Conservation (phyloP, 345 rosid genomes). For the Acer campestre region DNA sequence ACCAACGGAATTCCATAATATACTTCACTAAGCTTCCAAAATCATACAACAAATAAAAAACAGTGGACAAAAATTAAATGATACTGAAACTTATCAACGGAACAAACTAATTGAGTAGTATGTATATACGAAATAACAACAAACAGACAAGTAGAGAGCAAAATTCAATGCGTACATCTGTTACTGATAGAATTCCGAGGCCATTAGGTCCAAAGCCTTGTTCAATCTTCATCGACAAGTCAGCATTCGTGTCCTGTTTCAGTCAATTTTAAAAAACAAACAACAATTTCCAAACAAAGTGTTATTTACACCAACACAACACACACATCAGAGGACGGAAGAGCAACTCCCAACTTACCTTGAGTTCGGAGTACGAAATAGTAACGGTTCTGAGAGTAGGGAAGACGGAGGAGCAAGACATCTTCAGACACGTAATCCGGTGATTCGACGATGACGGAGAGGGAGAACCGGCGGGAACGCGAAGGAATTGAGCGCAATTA, state of each 20-base stretch:
- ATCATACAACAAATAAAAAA: background rate
- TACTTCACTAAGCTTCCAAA: background rate
- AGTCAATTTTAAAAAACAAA: constrained; percentile 13
- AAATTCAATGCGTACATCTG: constrained; percentile 41
- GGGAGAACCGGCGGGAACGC: constrained; percentile 10
- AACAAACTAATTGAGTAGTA: background rate
- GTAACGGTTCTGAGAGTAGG: constrained; percentile 70
- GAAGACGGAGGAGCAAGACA: constrained; percentile 45
- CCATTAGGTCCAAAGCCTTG: constrained; percentile 87
- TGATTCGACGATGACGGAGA: constrained; percentile 27
- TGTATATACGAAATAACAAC: background rate
- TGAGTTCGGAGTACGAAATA: constrained; percentile 69
- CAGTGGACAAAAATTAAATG: background rate
- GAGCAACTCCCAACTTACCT: constrained; percentile 38
- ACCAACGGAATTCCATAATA: too few species aligned
- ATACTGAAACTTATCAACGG: background rate
- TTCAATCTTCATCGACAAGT: constrained; percentile 73
- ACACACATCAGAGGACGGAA: background rate
- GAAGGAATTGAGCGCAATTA: background rate
- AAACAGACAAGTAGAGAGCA: background rate
- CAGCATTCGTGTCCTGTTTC: constrained; percentile 58
- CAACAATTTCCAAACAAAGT: background rate
- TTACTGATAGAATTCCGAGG: constrained; percentile 76
- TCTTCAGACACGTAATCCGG: constrained; percentile 31
- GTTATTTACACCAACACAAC: background rate